phyloP scores from a whole-genome alignment of 306 rosid genomes.

The Malus sieversii region DNA sequence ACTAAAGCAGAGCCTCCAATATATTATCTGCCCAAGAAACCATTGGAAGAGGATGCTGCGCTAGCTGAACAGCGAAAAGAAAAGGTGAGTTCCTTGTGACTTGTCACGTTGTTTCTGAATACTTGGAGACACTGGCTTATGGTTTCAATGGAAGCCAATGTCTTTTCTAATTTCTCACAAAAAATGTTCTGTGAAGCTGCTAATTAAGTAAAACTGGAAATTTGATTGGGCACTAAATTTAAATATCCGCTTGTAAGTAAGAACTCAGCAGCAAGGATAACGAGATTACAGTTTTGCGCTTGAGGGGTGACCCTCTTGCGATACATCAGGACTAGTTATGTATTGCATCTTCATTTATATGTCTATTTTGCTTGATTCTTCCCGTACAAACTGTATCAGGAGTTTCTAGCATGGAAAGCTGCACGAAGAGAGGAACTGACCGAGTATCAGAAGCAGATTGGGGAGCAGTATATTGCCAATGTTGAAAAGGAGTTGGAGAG shows the following conservation, averaged over 20 bases:
- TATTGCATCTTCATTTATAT: background rate
- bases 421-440: slow-evolving; percentile 84
- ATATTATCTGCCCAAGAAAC: slow-evolving; percentile 84
- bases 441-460: slow-evolving; percentile 78
- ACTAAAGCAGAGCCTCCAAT: slow-evolving; percentile 91
- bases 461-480: slow-evolving; percentile 77
- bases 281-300: background rate
- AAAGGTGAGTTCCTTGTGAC: slow-evolving; percentile 43
- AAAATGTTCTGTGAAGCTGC: background rate
- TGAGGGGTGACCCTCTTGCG: background rate
- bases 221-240: background rate
- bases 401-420: slow-evolving; percentile 74
- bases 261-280: background rate
- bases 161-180: background rate
- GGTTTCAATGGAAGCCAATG: background rate
- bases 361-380: background rate
- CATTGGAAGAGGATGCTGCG: slow-evolving; percentile 53
- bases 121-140: background rate
- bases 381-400: slow-evolving; percentile 32
- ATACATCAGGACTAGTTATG: background rate
- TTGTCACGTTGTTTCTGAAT: background rate
- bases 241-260: background rate
- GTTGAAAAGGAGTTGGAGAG: slow-evolving; percentile 92
- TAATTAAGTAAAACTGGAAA: background rate
- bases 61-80: slow-evolving; percentile 58